Percentiles rank a stretch among this genome's conserved stretches.
These are phyloP conservation scores for Hypoxylon sp. DNA, from an alignment of 2,329 filamentous ascomycete genomes.

Conservation along the genomic window DNA sequence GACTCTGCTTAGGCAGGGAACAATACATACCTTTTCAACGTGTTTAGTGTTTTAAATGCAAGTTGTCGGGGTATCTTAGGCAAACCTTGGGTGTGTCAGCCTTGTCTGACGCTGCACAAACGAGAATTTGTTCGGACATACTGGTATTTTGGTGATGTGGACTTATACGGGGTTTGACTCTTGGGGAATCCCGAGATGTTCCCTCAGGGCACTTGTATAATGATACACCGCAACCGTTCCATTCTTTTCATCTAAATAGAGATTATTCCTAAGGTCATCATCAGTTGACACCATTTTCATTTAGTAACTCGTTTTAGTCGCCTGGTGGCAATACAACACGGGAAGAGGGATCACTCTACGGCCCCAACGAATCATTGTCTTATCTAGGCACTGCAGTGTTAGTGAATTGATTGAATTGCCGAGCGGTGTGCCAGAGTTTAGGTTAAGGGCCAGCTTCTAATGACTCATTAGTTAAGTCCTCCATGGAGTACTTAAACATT, in stretches of 20 bases:
- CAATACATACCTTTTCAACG: not conserved
- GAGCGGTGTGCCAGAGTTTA: not conserved
- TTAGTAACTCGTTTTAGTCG: not conserved
- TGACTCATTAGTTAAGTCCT: not conserved
- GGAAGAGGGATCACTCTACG: not conserved
- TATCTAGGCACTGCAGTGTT: not conserved
- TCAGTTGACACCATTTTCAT: not conserved
- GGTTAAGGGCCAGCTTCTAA: too few species aligned
- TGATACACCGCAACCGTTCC: not conserved
- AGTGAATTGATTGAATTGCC: not conserved
- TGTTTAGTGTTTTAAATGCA: not conserved
- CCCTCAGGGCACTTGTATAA: not conserved
- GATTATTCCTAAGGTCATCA: not conserved
- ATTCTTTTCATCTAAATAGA: not conserved
- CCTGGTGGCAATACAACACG: not conserved
- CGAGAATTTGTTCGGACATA: not conserved
- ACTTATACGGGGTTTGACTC: not conserved
- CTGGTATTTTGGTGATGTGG: too few species aligned
- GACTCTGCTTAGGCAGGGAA: not conserved
- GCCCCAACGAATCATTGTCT: not conserved
- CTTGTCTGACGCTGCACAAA: not conserved
- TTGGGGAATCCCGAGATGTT: not conserved
- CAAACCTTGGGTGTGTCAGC: not conserved
- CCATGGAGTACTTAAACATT: not conserved
- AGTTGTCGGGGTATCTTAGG: not conserved